phyloP scores from a whole-genome alignment of 352 stramenopile species.

The Globisporangium spiculum region DNA sequence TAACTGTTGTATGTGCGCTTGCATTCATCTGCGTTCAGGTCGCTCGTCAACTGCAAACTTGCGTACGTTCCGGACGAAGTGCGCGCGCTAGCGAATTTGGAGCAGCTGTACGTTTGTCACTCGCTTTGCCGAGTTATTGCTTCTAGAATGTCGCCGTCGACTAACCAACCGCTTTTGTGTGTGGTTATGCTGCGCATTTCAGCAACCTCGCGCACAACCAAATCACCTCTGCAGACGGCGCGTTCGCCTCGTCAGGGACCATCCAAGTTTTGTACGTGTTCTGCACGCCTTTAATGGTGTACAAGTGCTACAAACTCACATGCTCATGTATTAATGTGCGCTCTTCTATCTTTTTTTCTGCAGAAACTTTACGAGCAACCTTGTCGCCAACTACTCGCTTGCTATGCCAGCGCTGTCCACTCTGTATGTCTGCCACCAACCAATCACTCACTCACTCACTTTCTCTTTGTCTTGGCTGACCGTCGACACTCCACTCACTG shows the following conservation, averaged over 20 bases:
- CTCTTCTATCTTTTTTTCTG: not conserved
- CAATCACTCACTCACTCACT: not conserved
- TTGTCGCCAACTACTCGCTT: conserved; percentile 33
- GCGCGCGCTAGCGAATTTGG: conserved; percentile 31
- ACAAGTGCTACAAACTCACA: not conserved
- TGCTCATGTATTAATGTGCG: not conserved
- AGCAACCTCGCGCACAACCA: conserved; percentile 54
- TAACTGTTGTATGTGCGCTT: not conserved
- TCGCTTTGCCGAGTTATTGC: not conserved
- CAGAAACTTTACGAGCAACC: conserved; percentile 58
- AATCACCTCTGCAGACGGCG: conserved; percentile 30
- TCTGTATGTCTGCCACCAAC: conserved; percentile 31
- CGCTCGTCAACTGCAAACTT: conserved; percentile 50
- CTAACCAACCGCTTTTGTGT: not conserved
- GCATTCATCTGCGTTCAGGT: conserved; percentile 18
- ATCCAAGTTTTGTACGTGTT: conserved; percentile 37
- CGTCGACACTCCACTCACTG: not conserved
- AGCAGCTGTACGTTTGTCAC: conserved; percentile 35
- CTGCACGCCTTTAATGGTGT: not conserved
- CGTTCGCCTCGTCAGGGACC: conserved; percentile 25
- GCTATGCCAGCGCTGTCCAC: conserved; percentile 32
- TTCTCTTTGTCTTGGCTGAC: not conserved
- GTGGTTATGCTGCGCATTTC: not conserved
- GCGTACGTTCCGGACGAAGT: conserved; percentile 39
- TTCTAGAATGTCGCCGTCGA: no score